These are phyloP conservation scores for Tylopilus cervinicoccineus DNA, from an alignment of 768 basidiomycete genomes.

Conservation along the genomic window DNA sequence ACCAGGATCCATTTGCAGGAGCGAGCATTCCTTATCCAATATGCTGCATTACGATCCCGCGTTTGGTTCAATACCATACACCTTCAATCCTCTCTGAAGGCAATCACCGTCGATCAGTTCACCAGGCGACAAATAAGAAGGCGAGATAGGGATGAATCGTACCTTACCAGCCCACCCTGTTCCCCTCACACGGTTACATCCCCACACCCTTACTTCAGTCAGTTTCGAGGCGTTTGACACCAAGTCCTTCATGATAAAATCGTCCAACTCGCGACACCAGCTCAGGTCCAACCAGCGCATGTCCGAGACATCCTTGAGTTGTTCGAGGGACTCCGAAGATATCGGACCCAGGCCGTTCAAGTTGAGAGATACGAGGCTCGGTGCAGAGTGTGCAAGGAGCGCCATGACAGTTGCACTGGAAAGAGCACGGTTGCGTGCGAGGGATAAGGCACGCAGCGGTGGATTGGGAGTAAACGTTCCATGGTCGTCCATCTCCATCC, in stretches of 20 bases:
- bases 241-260: conserved; percentile 74
- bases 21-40: neutral
- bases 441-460: conserved; percentile 49
- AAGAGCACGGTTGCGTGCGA: conserved; percentile 60
- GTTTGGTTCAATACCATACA: conserved; percentile 41
- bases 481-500: conserved; percentile 20
- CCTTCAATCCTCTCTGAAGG: conserved; percentile 24
- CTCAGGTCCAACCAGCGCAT: conserved; percentile 71
- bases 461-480: conserved; percentile 32
- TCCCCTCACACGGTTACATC: conserved; percentile 47
- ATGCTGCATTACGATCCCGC: conserved; percentile 8
- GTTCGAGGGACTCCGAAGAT: conserved; percentile 43
- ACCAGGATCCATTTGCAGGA: neutral
- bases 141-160: conserved; percentile 3
- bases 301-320: conserved; percentile 33
- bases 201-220: conserved; percentile 48
- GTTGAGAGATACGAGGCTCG: conserved; percentile 51
- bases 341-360: conserved; percentile 78
- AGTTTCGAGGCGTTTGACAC: conserved; percentile 44
- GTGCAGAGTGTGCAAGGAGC: conserved; percentile 66
- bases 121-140: neutral
- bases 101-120: neutral
- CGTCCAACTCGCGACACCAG: conserved; percentile 80
- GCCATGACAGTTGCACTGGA: conserved; percentile 51
- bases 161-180: conserved; percentile 45